Evolutionary conservation across 2,329 filamentous ascomycete species (phyloP).

Genomic region (Nigrospora oryzae): DNA sequence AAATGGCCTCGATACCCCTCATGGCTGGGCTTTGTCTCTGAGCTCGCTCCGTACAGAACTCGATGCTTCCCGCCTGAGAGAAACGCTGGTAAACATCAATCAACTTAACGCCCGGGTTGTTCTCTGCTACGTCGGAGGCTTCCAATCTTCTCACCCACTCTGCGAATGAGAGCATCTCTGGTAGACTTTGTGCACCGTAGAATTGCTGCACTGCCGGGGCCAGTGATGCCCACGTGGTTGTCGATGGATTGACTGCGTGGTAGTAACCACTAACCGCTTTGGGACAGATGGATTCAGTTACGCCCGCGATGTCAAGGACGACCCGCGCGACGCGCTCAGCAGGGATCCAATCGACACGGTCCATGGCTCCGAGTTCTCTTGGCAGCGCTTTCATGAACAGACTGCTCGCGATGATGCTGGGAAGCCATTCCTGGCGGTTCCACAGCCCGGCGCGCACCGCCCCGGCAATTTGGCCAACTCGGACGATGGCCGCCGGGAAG

Average conservation of each 20-base stretch:
- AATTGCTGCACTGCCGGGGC: conserved; percentile 1
- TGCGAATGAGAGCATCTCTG: conserved; percentile 3
- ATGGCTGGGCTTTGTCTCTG: conserved; percentile 31
- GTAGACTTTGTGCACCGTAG: conserved; percentile 3
- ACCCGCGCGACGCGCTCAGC: conserved; percentile 4
- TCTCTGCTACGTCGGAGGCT: neutral
- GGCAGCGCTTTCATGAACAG: conserved; percentile 36
- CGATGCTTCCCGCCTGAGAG: conserved; percentile 14
- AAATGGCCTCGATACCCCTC: conserved; percentile 30
- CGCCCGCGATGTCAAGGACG: conserved; percentile 4
- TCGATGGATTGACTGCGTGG: conserved; percentile 5
- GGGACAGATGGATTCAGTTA: neutral
- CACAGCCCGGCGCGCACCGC: conserved; percentile 30
- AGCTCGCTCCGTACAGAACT: conserved; percentile 31
- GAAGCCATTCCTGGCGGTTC: conserved; percentile 47
- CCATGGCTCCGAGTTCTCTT: conserved; percentile 27
- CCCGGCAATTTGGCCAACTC: conserved; percentile 34
- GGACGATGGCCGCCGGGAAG: conserved; percentile 24
- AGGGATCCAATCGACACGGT: conserved; percentile 37
- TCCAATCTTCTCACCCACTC: conserved; percentile 5
- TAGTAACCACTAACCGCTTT: conserved; percentile 4
- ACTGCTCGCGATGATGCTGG: conserved; percentile 33
- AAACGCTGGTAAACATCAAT: conserved; percentile 10
- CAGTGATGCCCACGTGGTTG: conserved; percentile 2
- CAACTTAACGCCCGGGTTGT: conserved; percentile 4